Evolutionary conservation across 202 grass and related monocot genomes (phyloP).

Genomic region (Panicum hallii): DNA sequence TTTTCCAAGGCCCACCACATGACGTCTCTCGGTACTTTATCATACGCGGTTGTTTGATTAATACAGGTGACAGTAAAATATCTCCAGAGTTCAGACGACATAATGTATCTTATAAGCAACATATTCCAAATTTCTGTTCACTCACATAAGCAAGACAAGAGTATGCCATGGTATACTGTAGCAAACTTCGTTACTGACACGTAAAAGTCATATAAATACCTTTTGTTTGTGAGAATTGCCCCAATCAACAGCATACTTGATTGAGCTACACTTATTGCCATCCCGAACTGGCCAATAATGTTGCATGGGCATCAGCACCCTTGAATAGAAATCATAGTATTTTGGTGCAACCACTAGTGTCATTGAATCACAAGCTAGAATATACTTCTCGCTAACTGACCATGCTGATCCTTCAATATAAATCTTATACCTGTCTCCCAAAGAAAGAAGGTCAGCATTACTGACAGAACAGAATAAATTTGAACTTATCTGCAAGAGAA

Average conservation of each 20-base stretch:
- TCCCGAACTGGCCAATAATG: conserved; percentile 92
- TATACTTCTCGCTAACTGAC: conserved; percentile 98
- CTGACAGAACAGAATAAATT: not conserved
- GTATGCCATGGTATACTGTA: not conserved
- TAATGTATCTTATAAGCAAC: conserved; percentile 19
- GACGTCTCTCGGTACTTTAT: too few species aligned
- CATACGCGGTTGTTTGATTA: not conserved
- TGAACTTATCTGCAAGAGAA: conserved; percentile 31
- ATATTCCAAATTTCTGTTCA: conserved; percentile 22
- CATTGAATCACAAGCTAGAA: conserved; percentile 91
- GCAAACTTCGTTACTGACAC: not conserved
- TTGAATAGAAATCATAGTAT: conserved; percentile 92
- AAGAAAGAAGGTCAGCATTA: conserved; percentile 23
- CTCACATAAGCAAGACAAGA: conserved; percentile 34
- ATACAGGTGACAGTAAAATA: not conserved
- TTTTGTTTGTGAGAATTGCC: conserved; percentile 89
- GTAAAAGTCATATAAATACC: conserved; percentile 43
- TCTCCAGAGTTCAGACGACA: conserved; percentile 20
- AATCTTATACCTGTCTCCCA: conserved; percentile 78
- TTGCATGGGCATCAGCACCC: conserved; percentile 67
- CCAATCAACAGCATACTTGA: conserved; percentile 91
- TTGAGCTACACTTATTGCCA: conserved; percentile 72
- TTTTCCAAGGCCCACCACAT: too few species aligned
- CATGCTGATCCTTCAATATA: conserved; percentile 92
- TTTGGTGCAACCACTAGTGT: conserved; percentile 75